A percentile compares a stretch with the other conserved stretches of the same genome.
Evolutionary conservation across 441 rosid species (phyloP).

Genomic region (Rhodomyrtus psidioides): DNA sequence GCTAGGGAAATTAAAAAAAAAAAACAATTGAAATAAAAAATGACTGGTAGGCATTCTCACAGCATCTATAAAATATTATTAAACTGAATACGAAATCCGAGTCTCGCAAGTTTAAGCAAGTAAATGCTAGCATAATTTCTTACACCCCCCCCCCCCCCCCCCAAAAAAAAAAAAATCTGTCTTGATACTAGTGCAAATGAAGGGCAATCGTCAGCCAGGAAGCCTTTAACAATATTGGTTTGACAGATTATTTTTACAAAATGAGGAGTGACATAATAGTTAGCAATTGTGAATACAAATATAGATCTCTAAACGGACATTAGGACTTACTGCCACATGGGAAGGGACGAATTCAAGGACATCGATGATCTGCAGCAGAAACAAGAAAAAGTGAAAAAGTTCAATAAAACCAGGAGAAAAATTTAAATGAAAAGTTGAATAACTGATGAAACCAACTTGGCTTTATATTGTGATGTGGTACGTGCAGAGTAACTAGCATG

Average conservation of each 20-base stretch:
- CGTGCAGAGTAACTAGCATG: background rate
- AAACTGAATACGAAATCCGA: background rate
- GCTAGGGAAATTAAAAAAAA: background rate
- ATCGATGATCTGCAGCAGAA: constrained; percentile 72
- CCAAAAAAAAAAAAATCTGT: background rate
- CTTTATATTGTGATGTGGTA: background rate
- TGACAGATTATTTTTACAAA: background rate
- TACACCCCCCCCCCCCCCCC: no score
- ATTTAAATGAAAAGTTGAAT: background rate
- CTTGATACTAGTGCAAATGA: background rate
- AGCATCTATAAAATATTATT: background rate
- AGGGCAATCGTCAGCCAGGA: background rate
- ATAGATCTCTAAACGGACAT: background rate
- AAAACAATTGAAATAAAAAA: background rate
- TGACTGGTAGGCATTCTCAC: background rate
- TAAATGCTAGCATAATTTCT: background rate
- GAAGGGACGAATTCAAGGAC: constrained; percentile 85
- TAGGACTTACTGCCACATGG: constrained; percentile 74
- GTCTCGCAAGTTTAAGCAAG: background rate
- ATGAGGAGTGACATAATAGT: background rate
- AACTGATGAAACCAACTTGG: background rate
- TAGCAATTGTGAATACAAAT: background rate
- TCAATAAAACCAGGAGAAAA: background rate
- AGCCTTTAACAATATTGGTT: background rate
- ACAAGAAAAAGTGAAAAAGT: background rate